A percentile compares a stretch with the other conserved stretches of the same genome.
phyloP scores from a whole-genome alignment of 2,329 filamentous ascomycete genomes.

The Hypoxylon sp. region DNA sequence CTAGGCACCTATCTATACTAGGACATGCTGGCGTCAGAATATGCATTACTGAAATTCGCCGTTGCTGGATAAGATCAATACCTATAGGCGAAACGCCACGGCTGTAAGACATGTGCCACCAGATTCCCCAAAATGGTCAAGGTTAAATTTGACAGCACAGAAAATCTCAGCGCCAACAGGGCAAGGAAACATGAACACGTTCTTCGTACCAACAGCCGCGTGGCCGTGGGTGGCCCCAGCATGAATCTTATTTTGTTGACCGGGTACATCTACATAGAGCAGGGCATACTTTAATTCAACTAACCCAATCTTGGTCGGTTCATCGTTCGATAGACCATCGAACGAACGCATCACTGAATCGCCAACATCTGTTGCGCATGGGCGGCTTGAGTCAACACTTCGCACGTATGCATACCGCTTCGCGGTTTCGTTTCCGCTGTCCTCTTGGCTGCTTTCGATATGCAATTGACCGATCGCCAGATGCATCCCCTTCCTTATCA shows the following conservation, averaged over 20 bases:
- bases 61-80: constrained; percentile 11
- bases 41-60: constrained; percentile 14
- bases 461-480: constrained; percentile 16
- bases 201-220: constrained; percentile 18
- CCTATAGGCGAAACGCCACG: constrained; percentile 6
- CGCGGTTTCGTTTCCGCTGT: too few relatives aligned
- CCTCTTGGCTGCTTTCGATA: too few relatives aligned
- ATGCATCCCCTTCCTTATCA: constrained; percentile 19
- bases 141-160: constrained; percentile 12
- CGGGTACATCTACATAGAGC: constrained; percentile 5
- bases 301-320: constrained; percentile 11
- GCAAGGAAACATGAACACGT: constrained; percentile 24
- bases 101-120: constrained; percentile 17
- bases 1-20: constrained; percentile 2
- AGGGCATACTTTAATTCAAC: constrained; percentile 20
- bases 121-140: constrained; percentile 8
- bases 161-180: constrained; percentile 13
- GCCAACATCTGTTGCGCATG: constrained; percentile 10
- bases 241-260: constrained; percentile 16
- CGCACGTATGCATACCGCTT: too few relatives aligned
- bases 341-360: constrained; percentile 8
- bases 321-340: constrained; percentile 7
- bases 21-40: constrained; percentile 11
- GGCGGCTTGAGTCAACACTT: too few relatives aligned
- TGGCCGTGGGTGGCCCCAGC: constrained; percentile 15